phyloP scores from a whole-genome alignment of 140 eudicot species.

The Eryngium alpinum region DNA sequence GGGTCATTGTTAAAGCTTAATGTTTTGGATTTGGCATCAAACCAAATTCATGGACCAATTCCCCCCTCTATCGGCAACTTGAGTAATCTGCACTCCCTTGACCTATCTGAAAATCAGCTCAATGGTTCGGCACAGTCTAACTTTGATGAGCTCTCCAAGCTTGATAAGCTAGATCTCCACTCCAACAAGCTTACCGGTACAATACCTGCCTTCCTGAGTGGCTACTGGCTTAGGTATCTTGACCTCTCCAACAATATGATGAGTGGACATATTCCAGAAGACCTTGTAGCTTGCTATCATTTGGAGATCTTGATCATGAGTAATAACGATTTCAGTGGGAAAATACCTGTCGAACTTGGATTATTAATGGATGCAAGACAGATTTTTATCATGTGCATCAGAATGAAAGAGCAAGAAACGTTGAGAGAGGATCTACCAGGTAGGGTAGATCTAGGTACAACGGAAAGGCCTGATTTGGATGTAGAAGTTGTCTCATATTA shows the following conservation, averaged over 20 bases:
- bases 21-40: no score
- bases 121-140: background rate
- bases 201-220: background rate
- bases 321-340: background rate
- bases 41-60: no score
- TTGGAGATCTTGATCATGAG: background rate
- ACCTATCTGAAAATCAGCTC: background rate
- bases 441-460: no score
- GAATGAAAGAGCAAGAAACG: no score
- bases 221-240: background rate
- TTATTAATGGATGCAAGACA: no score
- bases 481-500: no score
- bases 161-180: background rate
- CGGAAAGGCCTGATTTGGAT: no score
- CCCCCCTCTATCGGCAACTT: no score
- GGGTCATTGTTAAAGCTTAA: no score
- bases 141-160: background rate
- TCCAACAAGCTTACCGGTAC: background rate
- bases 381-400: no score
- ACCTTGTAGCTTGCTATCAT: background rate
- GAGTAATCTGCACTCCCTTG: no score
- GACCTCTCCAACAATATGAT: background rate
- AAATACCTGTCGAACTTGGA: background rate
- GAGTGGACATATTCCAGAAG: conserved; percentile 1
- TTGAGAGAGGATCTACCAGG: no score